Percentiles rank a stretch among this genome's conserved stretches.
These are phyloP conservation scores for Alternaria burnsii DNA, from an alignment of 2,329 filamentous ascomycete genomes.

Conservation along the genomic window DNA sequence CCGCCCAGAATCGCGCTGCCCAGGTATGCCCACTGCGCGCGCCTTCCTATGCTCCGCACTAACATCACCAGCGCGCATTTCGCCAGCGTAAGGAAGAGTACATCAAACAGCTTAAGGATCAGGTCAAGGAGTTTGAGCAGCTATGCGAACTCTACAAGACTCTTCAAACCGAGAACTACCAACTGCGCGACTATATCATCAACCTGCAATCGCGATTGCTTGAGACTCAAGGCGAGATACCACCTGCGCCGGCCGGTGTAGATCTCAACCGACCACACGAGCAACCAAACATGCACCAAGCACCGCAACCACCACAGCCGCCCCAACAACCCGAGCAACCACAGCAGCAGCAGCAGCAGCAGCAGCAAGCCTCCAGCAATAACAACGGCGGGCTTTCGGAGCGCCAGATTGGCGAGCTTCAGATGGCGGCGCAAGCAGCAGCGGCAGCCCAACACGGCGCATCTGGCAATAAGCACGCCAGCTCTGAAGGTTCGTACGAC, in stretches of 20 bases:
- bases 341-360: conserved; percentile 37
- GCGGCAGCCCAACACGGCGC: conserved; percentile 46
- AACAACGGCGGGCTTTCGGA: conserved; percentile 49
- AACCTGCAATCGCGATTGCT: conserved; percentile 86
- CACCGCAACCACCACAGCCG: conserved; percentile 27
- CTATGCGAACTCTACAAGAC: conserved; percentile 80
- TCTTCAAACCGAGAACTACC: conserved; percentile 89
- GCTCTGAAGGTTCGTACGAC: conserved; percentile 42
- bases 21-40: conserved; percentile 69
- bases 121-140: conserved; percentile 80
- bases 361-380: conserved; percentile 31
- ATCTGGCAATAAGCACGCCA: conserved; percentile 45
- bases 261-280: conserved; percentile 69
- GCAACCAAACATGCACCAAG: conserved; percentile 34
- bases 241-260: conserved; percentile 81
- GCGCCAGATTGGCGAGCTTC: conserved; percentile 43
- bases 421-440: conserved; percentile 50
- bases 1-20: conserved; percentile 94
- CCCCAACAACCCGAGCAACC: conserved; percentile 31
- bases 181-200: conserved; percentile 90
- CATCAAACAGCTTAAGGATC: conserved; percentile 95
- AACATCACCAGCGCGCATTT: conserved; percentile 78
- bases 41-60: conserved; percentile 26
- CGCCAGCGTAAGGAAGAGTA: conserved; percentile 97
- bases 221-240: conserved; percentile 83